A percentile compares a stretch with the other conserved stretches of the same genome.
phyloP scores from a whole-genome alignment of 1,284 basidiomycete genomes.

The Leccinum fuscescens region DNA sequence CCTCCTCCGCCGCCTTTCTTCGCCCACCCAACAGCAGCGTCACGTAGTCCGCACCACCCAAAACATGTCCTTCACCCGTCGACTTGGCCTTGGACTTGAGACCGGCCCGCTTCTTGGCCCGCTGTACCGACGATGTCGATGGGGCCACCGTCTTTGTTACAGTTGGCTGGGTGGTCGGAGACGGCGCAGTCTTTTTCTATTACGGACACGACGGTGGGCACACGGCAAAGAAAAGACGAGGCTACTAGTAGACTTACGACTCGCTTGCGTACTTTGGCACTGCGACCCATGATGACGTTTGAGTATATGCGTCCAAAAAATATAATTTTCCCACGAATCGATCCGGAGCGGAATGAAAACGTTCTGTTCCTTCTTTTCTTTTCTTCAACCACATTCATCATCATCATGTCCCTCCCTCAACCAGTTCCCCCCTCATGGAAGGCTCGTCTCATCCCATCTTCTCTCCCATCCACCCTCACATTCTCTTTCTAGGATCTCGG shows the following conservation, averaged over 20 bases:
- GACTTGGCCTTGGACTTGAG: constrained; percentile 40
- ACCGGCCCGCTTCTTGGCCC: constrained; percentile 44
- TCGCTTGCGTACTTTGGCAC: constrained; percentile 44
- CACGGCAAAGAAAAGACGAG: not conserved
- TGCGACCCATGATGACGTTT: constrained; percentile 36
- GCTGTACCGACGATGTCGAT: constrained; percentile 13
- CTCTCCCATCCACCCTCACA: not conserved
- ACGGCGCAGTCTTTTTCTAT: constrained; percentile 30
- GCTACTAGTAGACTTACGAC: constrained; percentile 28
- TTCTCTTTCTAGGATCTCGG: constrained; percentile 74
- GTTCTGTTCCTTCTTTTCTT: not conserved
- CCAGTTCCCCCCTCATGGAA: constrained; percentile 94
- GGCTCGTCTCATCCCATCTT: constrained; percentile 42
- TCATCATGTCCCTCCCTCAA: constrained; percentile 77
- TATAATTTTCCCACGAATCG: constrained; percentile 30
- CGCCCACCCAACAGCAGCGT: constrained; percentile 68
- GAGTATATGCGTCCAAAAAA: not conserved
- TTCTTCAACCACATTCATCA: constrained; percentile 3
- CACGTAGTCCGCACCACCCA: constrained; percentile 78
- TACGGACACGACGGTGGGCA: not conserved
- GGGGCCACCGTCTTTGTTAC: not conserved
- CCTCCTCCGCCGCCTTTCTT: constrained; percentile 61
- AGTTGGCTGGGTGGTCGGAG: constrained; percentile 2
- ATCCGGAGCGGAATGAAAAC: constrained; percentile 26
- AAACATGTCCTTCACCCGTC: constrained; percentile 42